Percentiles rank a stretch among this genome's conserved stretches.
phyloP scores from a whole-genome alignment of 495 filamentous ascomycete species.

The Lepidopterella palustris region DNA sequence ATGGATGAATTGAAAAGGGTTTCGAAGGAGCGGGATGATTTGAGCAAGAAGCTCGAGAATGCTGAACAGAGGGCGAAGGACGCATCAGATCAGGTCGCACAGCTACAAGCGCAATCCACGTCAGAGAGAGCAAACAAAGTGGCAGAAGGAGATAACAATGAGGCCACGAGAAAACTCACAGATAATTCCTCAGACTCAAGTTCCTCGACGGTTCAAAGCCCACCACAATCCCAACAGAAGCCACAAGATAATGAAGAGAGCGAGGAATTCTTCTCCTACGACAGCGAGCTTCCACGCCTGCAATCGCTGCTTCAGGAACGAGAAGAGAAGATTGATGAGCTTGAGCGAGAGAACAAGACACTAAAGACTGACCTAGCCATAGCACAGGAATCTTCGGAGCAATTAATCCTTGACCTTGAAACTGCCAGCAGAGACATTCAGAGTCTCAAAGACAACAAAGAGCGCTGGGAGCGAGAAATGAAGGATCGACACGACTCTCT shows the following conservation, averaged over 20 bases:
- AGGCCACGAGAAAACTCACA: no score
- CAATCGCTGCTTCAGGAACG: constrained; percentile 34
- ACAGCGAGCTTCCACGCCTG: constrained; percentile 65
- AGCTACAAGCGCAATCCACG: constrained; percentile 41
- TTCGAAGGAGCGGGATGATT: constrained; percentile 69
- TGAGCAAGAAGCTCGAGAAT: constrained; percentile 67
- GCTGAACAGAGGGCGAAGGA: constrained; percentile 59
- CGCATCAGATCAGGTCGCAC: constrained; percentile 46
- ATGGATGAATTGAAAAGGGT: constrained; percentile 89
- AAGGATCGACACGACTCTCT: constrained; percentile 16
- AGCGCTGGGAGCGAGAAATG: constrained; percentile 19
- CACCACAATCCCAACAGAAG: no score
- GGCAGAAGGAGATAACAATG: constrained; percentile 23
- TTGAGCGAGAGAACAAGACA: constrained; percentile 30
- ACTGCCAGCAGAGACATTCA: constrained; percentile 29
- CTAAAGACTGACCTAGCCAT: constrained; percentile 33
- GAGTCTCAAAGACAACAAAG: constrained; percentile 26
- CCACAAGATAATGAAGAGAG: constrained; percentile 37
- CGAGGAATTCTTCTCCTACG: constrained; percentile 88
- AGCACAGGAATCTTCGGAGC: constrained; percentile 34
- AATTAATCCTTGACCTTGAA: constrained; percentile 32
- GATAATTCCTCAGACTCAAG: no score
- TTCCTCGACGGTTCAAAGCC: no score
- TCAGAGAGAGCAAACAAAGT: constrained; percentile 6
- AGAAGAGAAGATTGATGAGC: constrained; percentile 28